Base-by-base conservation (phyloP, 225 moss, liverwort and hornwort species). In the Rhytidiadelphus loreus region DNA sequence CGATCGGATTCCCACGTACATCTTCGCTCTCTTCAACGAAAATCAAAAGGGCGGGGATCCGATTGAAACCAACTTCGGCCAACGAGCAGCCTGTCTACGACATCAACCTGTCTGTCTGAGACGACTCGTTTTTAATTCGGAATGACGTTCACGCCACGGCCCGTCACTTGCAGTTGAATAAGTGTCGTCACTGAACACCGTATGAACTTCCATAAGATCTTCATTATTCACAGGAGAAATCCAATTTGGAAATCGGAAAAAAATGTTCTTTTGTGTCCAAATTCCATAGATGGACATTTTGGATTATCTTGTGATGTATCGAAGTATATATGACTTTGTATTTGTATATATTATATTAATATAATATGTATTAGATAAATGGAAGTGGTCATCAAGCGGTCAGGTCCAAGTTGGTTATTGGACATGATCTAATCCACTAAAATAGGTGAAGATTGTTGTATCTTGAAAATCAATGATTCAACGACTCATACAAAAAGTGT, bases 1-100 rank as follows among this genome's bases (percentile, higher is more conserved):
- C 5, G 89, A 29, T 11, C 61, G 85, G 7, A 80, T 93, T 20
- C 92, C 90, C 18, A 93, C 93, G 6, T 59, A 17, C 59, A 85
- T 85, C 24, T 73, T 85, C 46, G 72, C 85, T 24, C 46, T 85
- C 0, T 7, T 95, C 90, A 59, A 85, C 33, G 85, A 85, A 44
- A 60, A 85, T 2, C 4, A 22, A 2, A 85, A 85, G 59, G 25
- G 52, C 7, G 96, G 96, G 23, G 89, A 91, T 8, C 15, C 86
- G 17, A 92, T 86, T 4, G 96, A 97, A 80, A 79, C 43, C 7
- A 90, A 97, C 62, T 97, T 92, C 83, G 95, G 96, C 2, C 86
- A 59, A 90, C 65, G 88, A 92, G 69, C 66, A 84, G 25, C 92
- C 91, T 0, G 88, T 96, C 5, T 97, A 95, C 57, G 77, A 82